A percentile compares a stretch with the other conserved stretches of the same genome.
phyloP scores from a whole-genome alignment of 1,139 yeast genomes.

The Candida sojae region DNA sequence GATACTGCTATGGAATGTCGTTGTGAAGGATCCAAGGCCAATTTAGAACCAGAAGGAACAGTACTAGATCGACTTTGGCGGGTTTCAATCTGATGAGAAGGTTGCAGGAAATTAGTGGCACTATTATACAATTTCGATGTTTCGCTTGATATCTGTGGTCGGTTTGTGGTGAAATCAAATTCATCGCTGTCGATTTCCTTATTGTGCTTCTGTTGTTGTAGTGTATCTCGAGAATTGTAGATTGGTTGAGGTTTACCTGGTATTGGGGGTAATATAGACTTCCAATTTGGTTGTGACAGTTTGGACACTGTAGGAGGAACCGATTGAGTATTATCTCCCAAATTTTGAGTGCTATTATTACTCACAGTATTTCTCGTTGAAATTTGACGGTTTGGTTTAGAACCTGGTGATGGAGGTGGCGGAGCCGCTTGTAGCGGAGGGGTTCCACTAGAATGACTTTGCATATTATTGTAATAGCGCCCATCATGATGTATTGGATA shows the following conservation, averaged over 20 bases:
- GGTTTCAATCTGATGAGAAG: background rate
- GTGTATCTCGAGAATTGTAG: conserved; percentile 5
- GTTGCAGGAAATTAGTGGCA: background rate
- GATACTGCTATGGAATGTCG: conserved; percentile 20
- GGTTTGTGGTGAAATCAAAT: conserved; percentile 9
- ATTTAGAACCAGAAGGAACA: background rate
- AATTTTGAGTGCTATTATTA: conserved; percentile 2
- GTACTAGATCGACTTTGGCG: background rate
- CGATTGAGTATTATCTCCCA: background rate
- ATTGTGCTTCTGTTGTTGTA: conserved; percentile 4
- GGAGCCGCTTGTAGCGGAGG: conserved; percentile 3
- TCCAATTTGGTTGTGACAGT: conserved; percentile 18
- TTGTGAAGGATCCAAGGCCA: conserved; percentile 12
- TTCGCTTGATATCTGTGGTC: background rate
- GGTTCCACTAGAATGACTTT: background rate
- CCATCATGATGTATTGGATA: conserved; percentile 14
- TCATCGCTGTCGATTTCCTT: conserved; percentile 8
- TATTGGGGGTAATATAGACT: conserved; percentile 22
- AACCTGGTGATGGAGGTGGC: conserved; percentile 2
- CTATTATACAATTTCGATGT: background rate
- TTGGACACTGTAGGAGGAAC: background rate
- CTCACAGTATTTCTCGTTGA: background rate
- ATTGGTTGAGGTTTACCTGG: conserved; percentile 14
- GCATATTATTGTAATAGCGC: conserved; percentile 1
- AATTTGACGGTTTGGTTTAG: conserved; percentile 4